Percentiles rank a stretch among this genome's conserved stretches.
These are phyloP conservation scores for Tuber aestivum DNA, from an alignment of 495 filamentous ascomycete species.

Conservation along the genomic window DNA sequence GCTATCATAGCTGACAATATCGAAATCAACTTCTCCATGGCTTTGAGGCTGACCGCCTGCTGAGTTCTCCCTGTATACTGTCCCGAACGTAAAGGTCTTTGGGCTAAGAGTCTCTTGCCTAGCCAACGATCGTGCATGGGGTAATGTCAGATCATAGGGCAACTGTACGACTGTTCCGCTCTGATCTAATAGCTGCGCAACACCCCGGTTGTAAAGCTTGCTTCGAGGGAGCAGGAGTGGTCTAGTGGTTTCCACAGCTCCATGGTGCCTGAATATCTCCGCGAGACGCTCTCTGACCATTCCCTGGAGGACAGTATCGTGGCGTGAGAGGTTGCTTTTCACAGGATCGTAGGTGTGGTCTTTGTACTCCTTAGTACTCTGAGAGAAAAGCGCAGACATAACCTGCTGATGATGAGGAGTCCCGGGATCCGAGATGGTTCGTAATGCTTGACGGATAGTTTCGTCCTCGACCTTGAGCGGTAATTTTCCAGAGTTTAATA, in stretches of 20 bases:
- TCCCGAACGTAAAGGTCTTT: slow-evolving; percentile 82
- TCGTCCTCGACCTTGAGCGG: slow-evolving; percentile 90
- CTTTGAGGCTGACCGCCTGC: slow-evolving; percentile 73
- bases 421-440: slow-evolving; percentile 68
- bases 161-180: slow-evolving; percentile 81
- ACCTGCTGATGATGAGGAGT: slow-evolving; percentile 89
- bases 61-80: slow-evolving; percentile 73
- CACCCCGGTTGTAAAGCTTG: slow-evolving; percentile 62
- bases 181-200: slow-evolving; percentile 70
- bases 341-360: slow-evolving; percentile 83
- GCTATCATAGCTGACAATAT: slow-evolving; percentile 75
- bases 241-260: slow-evolving; percentile 73
- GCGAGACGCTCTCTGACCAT: slow-evolving; percentile 70
- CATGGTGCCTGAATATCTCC: slow-evolving; percentile 81
- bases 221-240: slow-evolving; percentile 75
- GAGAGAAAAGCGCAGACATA: slow-evolving; percentile 73
- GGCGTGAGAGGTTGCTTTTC: slow-evolving; percentile 51
- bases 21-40: slow-evolving; percentile 88
- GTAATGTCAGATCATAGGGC: slow-evolving; percentile 85
- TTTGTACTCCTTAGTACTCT: slow-evolving; percentile 66
- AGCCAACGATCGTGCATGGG: slow-evolving; percentile 79
- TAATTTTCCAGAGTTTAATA: slow-evolving; percentile 79
- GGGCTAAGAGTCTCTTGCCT: slow-evolving; percentile 60
- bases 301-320: slow-evolving; percentile 64
- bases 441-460: slow-evolving; percentile 72